Evolutionary conservation across 208 protist species (phyloP).

Genomic region (Phytomonas serpens): DNA sequence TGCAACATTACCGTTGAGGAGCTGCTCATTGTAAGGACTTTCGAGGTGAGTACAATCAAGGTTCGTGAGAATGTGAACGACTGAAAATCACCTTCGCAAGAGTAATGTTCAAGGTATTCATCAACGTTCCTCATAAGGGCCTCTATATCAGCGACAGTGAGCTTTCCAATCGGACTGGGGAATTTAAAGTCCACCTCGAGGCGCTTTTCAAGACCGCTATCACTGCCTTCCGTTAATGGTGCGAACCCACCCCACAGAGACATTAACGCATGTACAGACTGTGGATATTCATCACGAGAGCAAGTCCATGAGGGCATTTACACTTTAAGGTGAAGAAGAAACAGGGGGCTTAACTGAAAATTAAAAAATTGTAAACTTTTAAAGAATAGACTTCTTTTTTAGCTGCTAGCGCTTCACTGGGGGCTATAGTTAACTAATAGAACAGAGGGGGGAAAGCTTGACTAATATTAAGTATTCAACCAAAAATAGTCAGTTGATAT

Average conservation of each 20-base stretch:
- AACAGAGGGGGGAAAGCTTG: neutral
- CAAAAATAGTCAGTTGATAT: neutral
- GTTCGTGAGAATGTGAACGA: slow-evolving; percentile 39
- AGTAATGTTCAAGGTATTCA: slow-evolving; percentile 26
- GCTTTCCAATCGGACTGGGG: slow-evolving; percentile 5
- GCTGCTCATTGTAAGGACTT: slow-evolving; percentile 42
- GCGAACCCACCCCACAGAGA: slow-evolving; percentile 79
- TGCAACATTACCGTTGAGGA: slow-evolving; percentile 61
- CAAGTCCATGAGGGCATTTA: slow-evolving; percentile 35
- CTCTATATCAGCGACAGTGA: slow-evolving; percentile 34
- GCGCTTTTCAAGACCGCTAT: slow-evolving; percentile 76
- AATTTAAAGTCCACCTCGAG: slow-evolving; percentile 74
- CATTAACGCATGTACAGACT: slow-evolving; percentile 79
- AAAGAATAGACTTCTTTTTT: neutral
- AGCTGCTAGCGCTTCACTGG: neutral
- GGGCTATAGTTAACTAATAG: neutral
- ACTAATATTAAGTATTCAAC: neutral
- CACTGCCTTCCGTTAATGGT: slow-evolving; percentile 28
- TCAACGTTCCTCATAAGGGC: slow-evolving; percentile 26
- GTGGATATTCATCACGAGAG: slow-evolving; percentile 48
- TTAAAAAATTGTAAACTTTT: neutral
- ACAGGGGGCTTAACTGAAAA: neutral
- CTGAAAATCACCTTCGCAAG: slow-evolving; percentile 19
- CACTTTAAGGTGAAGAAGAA: neutral
- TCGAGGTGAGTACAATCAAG: slow-evolving; percentile 35